A percentile compares a stretch with the other conserved stretches of the same genome.
phyloP scores from a whole-genome alignment of 306 rosid species.

The Castanopsis chinensis region DNA sequence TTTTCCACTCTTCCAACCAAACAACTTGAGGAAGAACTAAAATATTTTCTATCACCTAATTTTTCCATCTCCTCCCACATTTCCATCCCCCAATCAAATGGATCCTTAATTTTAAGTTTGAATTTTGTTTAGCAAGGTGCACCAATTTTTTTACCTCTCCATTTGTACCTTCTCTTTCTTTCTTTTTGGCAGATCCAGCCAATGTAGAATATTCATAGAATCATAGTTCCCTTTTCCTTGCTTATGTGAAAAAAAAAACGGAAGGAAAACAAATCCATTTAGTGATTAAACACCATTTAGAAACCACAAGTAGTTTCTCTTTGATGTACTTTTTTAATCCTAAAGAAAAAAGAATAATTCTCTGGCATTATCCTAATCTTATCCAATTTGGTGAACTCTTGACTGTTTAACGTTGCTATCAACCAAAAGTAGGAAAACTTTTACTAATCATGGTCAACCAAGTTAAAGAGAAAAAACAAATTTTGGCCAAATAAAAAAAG shows the following conservation, averaged over 20 bases:
- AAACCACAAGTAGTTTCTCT: not conserved
- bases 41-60: no score
- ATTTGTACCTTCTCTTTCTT: no score
- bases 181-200: no score
- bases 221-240: not conserved
- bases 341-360: conserved; percentile 20
- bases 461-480: no score
- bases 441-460: not conserved
- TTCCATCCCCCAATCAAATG: no score
- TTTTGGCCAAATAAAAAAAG: no score
- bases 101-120: no score
- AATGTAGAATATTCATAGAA: not conserved
- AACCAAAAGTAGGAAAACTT: not conserved
- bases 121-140: no score
- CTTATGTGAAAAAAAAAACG: not conserved
- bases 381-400: not conserved
- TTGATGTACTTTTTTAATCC: not conserved
- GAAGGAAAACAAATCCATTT: not conserved
- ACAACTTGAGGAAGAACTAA: no score
- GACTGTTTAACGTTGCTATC: conserved; percentile 12
- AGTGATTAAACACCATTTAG: not conserved
- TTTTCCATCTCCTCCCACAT: no score
- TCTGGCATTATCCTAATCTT: conserved; percentile 3
- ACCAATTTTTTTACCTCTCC: no score
- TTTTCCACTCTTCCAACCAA: no score